Conservation (phyloP, 148 eudicot genomes). For the Pouteria glomerata region DNA sequence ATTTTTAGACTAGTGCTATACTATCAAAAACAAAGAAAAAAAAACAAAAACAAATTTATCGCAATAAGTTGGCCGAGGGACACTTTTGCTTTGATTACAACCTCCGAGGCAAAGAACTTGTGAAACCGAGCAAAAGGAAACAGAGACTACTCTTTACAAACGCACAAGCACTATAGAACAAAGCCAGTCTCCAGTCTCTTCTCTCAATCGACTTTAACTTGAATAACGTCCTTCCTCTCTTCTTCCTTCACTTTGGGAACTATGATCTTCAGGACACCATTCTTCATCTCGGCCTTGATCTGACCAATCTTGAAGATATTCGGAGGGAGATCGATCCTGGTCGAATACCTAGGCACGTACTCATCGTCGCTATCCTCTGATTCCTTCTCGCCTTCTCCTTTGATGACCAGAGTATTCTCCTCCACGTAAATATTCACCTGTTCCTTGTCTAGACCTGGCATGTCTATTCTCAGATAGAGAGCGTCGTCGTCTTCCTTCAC, state of each 20-base stretch:
- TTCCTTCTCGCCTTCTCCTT: conserved; percentile 49
- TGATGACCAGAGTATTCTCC: conserved; percentile 56
- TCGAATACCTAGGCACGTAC: conserved; percentile 37
- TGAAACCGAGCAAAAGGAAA: too few relatives aligned
- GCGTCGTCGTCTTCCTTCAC: conserved; percentile 52
- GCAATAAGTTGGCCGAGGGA: too few relatives aligned
- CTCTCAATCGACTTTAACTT: conserved; percentile 33
- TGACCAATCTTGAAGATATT: conserved; percentile 16
- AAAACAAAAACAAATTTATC: too few relatives aligned
- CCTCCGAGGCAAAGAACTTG: too few relatives aligned
- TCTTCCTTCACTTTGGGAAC: conserved; percentile 27
- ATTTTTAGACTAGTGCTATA: too few relatives aligned
- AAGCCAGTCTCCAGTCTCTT: too few relatives aligned
- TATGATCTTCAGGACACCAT: conserved; percentile 29
- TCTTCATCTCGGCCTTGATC: conserved; percentile 38
- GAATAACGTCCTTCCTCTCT: conserved; percentile 27
- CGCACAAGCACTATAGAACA: conserved; percentile 4
- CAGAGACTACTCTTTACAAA: too few relatives aligned
- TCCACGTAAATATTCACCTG: conserved; percentile 68
- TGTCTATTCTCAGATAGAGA: conserved; percentile 56
- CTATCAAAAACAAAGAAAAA: too few relatives aligned
- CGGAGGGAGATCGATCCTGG: conserved; percentile 42
- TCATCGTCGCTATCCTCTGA: conserved; percentile 42
- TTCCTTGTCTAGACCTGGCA: conserved; percentile 80
- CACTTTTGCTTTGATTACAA: background rate